Evolutionary conservation across 768 basidiomycete genomes (phyloP), one percentile per base, ranked within the genome.

Genomic region (Termitomyces sp.): DNA sequence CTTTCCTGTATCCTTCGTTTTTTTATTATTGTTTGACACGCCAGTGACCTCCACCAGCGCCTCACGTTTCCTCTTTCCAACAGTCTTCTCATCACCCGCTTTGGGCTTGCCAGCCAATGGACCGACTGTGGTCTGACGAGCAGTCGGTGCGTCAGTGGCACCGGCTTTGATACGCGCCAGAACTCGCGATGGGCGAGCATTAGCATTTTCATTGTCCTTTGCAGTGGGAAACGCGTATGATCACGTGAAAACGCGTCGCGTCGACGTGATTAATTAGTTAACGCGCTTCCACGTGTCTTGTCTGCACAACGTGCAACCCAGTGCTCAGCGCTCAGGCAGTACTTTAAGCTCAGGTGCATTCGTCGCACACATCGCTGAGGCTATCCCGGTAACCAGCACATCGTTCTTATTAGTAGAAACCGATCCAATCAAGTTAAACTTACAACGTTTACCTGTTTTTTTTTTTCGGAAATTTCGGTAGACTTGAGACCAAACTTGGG

Each of bases 11-110:
- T 59, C 60, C 44, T 57, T 60, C 52, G 62, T 64, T 32, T 61
- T 64, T 49, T 66, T 65, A 56, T 74, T 71, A 51, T 73, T 74
- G 55, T 68, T 67, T 44, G 76, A 69, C 26, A 68, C 67, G 2
- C 76, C 73, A 27, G 84, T 83, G 44, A 92, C 87, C 67, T 93
- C 91, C 16, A 82, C 82, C 42, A 93, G 76, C 0, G 85, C 89
- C 49, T 86, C 86, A 20, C 91, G 86, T 70, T 91, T 92, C 55
- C 89, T 82, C 68, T 90, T 90, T 34, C 80, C 83, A 2, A 76
- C 74, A 20, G 76, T 71, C 14, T 74, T 72, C 43, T 86, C 83
- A 32, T 64, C 64, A 18, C 64, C 53, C 8, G 64, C 49, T 55
- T 74, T 76, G n/a, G 73, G 68, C 56, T 79, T 75, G 56, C 76